Evolutionary conservation across 2,329 filamentous ascomycete species (phyloP).

Genomic region (Magnaporthales sp.): DNA sequence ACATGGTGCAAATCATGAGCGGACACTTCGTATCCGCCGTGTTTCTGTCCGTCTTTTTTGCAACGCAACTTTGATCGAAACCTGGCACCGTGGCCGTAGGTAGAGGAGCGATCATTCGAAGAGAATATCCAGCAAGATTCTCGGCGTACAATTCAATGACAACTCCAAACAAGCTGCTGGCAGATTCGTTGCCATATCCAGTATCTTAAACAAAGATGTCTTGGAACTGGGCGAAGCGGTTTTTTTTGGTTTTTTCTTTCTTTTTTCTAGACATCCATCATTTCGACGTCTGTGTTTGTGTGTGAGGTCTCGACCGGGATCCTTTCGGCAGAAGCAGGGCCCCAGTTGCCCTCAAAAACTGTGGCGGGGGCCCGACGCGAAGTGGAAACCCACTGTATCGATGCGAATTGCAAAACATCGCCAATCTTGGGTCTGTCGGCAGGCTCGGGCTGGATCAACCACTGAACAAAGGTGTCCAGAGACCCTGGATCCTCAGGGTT

Average conservation of each 20-base stretch:
- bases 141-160: constrained; percentile 14
- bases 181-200: constrained; percentile 20
- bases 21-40: background rate
- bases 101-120: background rate
- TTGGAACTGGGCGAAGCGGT: constrained; percentile 9
- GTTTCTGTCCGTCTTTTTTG: constrained; percentile 6
- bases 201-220: constrained; percentile 19
- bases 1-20: constrained; percentile 1
- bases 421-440: constrained; percentile 63
- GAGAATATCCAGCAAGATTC: constrained; percentile 16
- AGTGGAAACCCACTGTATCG: constrained; percentile 69
- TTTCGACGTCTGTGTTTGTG: constrained; percentile 41
- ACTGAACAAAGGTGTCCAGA: constrained; percentile 74
- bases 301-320: constrained; percentile 18
- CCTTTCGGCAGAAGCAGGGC: constrained; percentile 64
- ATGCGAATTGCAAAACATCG: constrained; percentile 63
- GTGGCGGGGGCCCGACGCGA: constrained; percentile 83
- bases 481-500: constrained; percentile 63
- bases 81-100: background rate
- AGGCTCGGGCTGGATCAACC: constrained; percentile 79
- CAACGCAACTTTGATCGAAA: background rate
- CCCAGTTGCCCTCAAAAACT: constrained; percentile 93
- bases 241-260: constrained; percentile 9
- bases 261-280: constrained; percentile 44
- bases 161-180: constrained; percentile 12